Evolutionary conservation across 495 filamentous ascomycete species (phyloP), one percentile per base, ranked within the genome.

Genomic region (Lasiosphaeriaceae sp.): DNA sequence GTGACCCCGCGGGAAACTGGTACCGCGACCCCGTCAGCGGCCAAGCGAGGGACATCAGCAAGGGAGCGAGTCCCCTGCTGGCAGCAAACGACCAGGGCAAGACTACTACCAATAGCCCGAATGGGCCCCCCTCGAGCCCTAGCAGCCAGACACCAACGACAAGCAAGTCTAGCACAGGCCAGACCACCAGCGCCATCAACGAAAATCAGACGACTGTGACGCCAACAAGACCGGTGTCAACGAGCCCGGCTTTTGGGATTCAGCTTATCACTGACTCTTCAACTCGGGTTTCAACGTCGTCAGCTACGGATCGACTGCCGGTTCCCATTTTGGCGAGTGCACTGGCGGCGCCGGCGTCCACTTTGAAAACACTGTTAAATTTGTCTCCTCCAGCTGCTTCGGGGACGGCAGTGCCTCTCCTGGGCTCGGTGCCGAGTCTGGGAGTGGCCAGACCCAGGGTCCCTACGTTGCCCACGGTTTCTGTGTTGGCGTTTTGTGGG

Each of bases 1-100:
- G 61, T 2, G 66, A 71, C 20, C 62, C 71, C 43, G 24, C 47
- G 23, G 74, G 71, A 11, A 74, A 77, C 52, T 79, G 77, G 77
- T 80, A 80, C 50, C 68, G 75, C 11, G 65, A 72, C 46, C 65
- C 63, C 1, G 12, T 14, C 5, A 59, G 58, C 6, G 62, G 62
- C 1, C 49, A 49, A 23, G 39, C 43, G 19, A 22, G 11, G 7
- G 45, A 47, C 14, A 3, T 24, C 19, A 22, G 5, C 14, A 44
- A 20, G 5, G 19, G 3, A 20, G 41, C 41, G 9, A 31, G 3
- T 31, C 26, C 26, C 3, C 26, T 31, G 26, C 26, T n/a, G n/a
- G n/a, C 26, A 31, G 3, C 26, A 31, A 31, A 31, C 4, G 26
- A 31, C 4, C 26, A 31, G 26, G 4, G 4, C 37, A 14, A 41